phyloP scores from a whole-genome alignment of 768 basidiomycete species.

The Rhodotorula toruloides region DNA sequence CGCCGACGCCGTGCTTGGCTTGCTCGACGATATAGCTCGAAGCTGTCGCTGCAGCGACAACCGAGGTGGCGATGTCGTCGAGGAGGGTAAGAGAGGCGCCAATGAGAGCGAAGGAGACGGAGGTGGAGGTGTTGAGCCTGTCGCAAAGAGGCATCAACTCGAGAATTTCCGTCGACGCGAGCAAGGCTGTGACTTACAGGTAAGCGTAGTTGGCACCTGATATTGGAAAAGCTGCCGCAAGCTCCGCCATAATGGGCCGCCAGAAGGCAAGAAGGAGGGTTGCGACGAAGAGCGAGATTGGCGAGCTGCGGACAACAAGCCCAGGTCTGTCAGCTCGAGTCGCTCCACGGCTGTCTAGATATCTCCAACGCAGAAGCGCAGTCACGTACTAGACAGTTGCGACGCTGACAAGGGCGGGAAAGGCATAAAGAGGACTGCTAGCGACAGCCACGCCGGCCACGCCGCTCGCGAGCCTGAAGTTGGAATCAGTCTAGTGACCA shows the following conservation, averaged over 20 bases:
- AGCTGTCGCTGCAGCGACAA: slow-evolving; percentile 70
- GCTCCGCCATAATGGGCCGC: slow-evolving; percentile 69
- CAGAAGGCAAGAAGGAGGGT: slow-evolving; percentile 62
- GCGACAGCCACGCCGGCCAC: slow-evolving; percentile 60
- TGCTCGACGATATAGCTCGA: slow-evolving; percentile 59
- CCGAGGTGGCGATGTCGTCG: slow-evolving; percentile 64
- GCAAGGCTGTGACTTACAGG: slow-evolving; percentile 42
- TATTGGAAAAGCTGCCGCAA: slow-evolving; percentile 64
- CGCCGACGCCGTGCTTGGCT: slow-evolving; percentile 54
- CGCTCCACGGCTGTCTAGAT: too few relatives aligned
- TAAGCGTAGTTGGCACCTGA: slow-evolving; percentile 69
- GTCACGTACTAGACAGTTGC: slow-evolving; percentile 60
- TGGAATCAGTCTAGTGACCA: not conserved
- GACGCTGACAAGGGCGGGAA: slow-evolving; percentile 61
- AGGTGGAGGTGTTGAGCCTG: slow-evolving; percentile 60
- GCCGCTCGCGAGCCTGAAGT: slow-evolving; percentile 35
- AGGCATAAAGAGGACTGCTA: slow-evolving; percentile 65
- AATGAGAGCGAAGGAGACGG: slow-evolving; percentile 59
- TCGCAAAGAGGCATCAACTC: not conserved
- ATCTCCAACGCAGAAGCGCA: not conserved
- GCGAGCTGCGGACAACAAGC: slow-evolving; percentile 52
- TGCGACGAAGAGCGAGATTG: slow-evolving; percentile 63
- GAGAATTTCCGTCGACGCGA: not conserved
- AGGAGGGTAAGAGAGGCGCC: slow-evolving; percentile 64
- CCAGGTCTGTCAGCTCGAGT: not conserved